phyloP scores from a whole-genome alignment of 2,329 filamentous ascomycete species.

The Ophiostoma quercus region DNA sequence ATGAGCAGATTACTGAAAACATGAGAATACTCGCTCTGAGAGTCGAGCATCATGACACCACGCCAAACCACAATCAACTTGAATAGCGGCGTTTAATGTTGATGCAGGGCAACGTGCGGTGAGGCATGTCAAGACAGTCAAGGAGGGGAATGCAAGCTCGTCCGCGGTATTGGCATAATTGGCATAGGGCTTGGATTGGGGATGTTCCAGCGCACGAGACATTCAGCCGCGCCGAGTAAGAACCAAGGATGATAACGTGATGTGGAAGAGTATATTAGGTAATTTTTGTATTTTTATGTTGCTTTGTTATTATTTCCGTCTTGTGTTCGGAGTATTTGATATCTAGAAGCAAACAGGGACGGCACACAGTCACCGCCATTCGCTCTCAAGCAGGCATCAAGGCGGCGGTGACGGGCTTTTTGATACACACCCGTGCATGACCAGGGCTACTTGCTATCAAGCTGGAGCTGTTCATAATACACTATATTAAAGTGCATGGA shows the following conservation, averaged over 20 bases:
- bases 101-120: slow-evolving; percentile 3
- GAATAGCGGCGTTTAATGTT: not conserved
- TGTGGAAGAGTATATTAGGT: not conserved
- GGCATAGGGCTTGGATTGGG: not conserved
- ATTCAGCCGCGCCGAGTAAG: not conserved
- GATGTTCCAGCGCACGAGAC: not conserved
- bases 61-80: not conserved
- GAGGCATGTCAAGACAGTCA: not conserved
- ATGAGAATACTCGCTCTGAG: not conserved
- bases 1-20: not conserved
- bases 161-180: not conserved
- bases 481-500: not conserved
- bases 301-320: no score
- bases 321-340: no score
- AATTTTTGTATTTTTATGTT: no score
- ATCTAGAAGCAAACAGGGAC: not conserved
- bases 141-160: not conserved
- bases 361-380: slow-evolving; percentile 8
- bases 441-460: not conserved
- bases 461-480: not conserved
- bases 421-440: not conserved
- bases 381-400: not conserved
- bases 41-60: not conserved
- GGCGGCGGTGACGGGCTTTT: not conserved
- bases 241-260: not conserved